These are phyloP conservation scores for Botrytis byssoidea DNA, from an alignment of 2,329 filamentous ascomycete genomes.

Conservation along the genomic window DNA sequence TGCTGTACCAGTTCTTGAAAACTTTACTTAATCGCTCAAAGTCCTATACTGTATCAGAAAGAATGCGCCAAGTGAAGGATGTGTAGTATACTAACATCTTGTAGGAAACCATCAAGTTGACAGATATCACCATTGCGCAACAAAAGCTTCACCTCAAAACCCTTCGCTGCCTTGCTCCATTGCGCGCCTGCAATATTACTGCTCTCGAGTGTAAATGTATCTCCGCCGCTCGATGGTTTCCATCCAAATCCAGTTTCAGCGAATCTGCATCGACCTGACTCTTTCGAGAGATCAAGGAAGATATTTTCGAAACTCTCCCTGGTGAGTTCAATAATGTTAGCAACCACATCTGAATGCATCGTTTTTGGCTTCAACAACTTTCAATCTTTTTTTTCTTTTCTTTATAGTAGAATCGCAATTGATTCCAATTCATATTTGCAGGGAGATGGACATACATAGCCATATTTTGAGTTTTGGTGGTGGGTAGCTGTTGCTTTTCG, in stretches of 20 bases:
- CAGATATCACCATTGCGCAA: slow-evolving; percentile 81
- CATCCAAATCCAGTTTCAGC: slow-evolving; percentile 93
- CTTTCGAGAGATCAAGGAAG: slow-evolving; percentile 91
- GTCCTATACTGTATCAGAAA: slow-evolving; percentile 53
- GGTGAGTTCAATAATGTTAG: slow-evolving; percentile 22
- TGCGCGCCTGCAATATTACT: slow-evolving; percentile 82
- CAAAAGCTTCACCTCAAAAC: slow-evolving; percentile 90
- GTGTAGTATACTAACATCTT: slow-evolving; percentile 57
- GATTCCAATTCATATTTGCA: neutral
- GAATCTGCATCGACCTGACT: slow-evolving; percentile 89
- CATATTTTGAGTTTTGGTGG: slow-evolving; percentile 13
- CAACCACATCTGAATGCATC: neutral
- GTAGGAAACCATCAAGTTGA: slow-evolving; percentile 91
- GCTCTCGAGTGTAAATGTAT: slow-evolving; percentile 90
- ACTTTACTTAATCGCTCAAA: slow-evolving; percentile 86
- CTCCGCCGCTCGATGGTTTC: slow-evolving; percentile 84
- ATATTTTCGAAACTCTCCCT: slow-evolving; percentile 97
- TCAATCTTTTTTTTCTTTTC: neutral
- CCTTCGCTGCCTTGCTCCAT: slow-evolving; percentile 91
- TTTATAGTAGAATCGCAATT: neutral
- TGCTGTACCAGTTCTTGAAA: slow-evolving; percentile 98
- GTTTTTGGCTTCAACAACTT: neutral
- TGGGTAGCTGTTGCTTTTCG: neutral
- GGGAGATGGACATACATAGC: slow-evolving; percentile 15
- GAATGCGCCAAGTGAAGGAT: slow-evolving; percentile 12